Percentiles rank a stretch among this genome's conserved stretches.
These are phyloP conservation scores for Exophiala lecanii-corni DNA, from an alignment of 2,329 filamentous ascomycete species.

Conservation along the genomic window DNA sequence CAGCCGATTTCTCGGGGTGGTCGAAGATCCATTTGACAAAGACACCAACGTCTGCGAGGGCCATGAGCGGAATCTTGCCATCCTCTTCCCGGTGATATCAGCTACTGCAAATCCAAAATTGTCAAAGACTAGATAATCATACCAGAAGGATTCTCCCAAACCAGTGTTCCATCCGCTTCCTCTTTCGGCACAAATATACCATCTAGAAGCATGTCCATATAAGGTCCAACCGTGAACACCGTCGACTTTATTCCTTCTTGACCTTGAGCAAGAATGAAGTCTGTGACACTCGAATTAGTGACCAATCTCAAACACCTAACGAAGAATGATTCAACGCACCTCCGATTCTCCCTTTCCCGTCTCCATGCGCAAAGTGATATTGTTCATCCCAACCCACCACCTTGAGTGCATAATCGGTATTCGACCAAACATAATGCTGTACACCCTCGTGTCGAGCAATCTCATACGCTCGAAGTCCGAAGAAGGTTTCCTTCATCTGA, in stretches of 20 bases:
- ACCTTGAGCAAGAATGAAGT: conserved; percentile 10
- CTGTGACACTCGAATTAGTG: not conserved
- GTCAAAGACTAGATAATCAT: too few relatives aligned
- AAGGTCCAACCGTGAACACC: conserved; percentile 7
- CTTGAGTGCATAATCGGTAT: conserved; percentile 47
- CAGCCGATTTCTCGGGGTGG: conserved; percentile 37
- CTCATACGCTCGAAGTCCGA: conserved; percentile 34
- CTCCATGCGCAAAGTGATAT: conserved; percentile 46
- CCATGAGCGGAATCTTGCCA: conserved; percentile 40
- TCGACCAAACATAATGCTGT: conserved; percentile 44
- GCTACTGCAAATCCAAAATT: too few relatives aligned
- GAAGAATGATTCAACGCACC: too few relatives aligned
- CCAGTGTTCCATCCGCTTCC: conserved; percentile 33
- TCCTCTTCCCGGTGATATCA: too few relatives aligned
- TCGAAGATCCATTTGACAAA: conserved; percentile 50
- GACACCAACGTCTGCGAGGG: conserved; percentile 43
- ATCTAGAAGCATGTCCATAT: conserved; percentile 10
- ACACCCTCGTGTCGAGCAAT: conserved; percentile 32
- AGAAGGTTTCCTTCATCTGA: conserved; percentile 49
- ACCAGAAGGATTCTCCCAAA: conserved; percentile 39
- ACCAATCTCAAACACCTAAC: too few relatives aligned
- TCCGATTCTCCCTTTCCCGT: conserved; percentile 42
- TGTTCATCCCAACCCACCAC: conserved; percentile 43
- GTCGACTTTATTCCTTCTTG: conserved; percentile 3
- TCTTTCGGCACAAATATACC: conserved; percentile 5